These are phyloP conservation scores for Daldinia caldariorum DNA, from an alignment of 495 filamentous ascomycete species.

Conservation along the genomic window DNA sequence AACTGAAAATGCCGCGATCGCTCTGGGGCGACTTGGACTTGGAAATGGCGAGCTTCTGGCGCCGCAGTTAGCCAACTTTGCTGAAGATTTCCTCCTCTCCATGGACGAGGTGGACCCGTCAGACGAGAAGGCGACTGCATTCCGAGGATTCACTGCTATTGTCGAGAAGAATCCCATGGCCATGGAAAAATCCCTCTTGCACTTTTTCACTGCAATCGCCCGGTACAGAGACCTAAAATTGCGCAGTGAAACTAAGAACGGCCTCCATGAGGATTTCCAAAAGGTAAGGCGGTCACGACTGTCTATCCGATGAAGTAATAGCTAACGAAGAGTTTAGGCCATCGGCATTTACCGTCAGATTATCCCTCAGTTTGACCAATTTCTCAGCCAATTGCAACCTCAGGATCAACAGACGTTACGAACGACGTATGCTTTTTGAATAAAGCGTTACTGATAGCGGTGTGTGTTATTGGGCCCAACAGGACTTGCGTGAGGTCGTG, in stretches of 20 bases:
- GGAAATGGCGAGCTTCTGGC: constrained; percentile 79
- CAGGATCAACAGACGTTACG: constrained; percentile 67
- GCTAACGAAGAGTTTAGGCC: constrained; percentile 61
- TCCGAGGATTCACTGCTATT: constrained; percentile 86
- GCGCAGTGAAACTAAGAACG: constrained; percentile 56
- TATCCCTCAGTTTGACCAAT: constrained; percentile 85
- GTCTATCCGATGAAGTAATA: constrained; percentile 4
- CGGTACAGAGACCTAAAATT: constrained; percentile 69
- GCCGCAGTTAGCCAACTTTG: constrained; percentile 82
- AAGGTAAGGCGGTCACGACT: constrained; percentile 46
- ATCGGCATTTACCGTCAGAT: constrained; percentile 83
- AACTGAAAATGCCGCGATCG: constrained; percentile 93
- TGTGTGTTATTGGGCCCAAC: constrained; percentile 1
- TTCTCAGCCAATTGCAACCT: constrained; percentile 73
- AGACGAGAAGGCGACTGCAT: constrained; percentile 93
- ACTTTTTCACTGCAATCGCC: constrained; percentile 87
- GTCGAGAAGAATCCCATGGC: constrained; percentile 89
- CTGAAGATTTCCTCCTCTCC: constrained; percentile 79
- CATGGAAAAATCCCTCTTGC: constrained; percentile 84
- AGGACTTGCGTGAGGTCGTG: constrained; percentile 7
- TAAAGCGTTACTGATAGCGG: neutral
- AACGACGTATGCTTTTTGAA: constrained; percentile 42
- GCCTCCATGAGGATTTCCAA: constrained; percentile 59
- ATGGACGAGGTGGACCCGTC: constrained; percentile 88
- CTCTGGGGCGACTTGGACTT: constrained; percentile 89